These are phyloP conservation scores for Liriodendron chinense DNA, from an alignment of 164 flowering plant genomes.

Conservation along the genomic window DNA sequence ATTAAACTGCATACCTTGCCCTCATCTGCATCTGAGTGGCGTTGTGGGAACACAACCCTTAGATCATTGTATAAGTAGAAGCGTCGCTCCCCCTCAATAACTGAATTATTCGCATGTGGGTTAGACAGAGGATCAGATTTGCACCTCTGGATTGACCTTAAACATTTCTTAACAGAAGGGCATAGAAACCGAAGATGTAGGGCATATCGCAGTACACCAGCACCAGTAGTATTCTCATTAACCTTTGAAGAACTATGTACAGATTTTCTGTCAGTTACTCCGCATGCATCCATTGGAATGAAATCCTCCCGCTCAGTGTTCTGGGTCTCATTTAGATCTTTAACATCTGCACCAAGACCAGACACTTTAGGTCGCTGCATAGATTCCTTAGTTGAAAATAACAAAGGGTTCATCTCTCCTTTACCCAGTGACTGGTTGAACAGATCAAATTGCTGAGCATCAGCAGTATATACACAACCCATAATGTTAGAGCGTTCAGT, in stretches of 20 bases:
- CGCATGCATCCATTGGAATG: constrained; percentile 20
- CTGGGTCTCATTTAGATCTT: constrained; percentile 8
- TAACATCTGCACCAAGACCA: constrained; percentile 3
- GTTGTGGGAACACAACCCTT: constrained; percentile 92
- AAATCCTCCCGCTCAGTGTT: constrained; percentile 19
- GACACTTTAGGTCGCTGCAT: constrained; percentile 6
- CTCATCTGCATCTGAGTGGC: constrained; percentile 91
- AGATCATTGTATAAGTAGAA: constrained; percentile 85
- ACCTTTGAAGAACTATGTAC: constrained; percentile 40
- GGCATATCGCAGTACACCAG: constrained; percentile 88
- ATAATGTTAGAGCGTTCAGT: constrained; percentile 21
- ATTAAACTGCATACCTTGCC: constrained; percentile 69
- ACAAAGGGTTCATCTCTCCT: constrained; percentile 3
- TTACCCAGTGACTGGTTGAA: constrained; percentile 17
- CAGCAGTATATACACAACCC: constrained; percentile 18
- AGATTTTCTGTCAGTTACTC: constrained; percentile 33
- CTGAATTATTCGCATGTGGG: constrained; percentile 27
- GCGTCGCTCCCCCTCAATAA: constrained; percentile 52
- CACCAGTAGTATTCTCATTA: constrained; percentile 40
- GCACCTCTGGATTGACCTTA: constrained; percentile 54
- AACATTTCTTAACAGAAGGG: constrained; percentile 50
- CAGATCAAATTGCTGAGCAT: constrained; percentile 11
- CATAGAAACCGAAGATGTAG: constrained; percentile 88
- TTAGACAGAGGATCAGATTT: constrained; percentile 58
- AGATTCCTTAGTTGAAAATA: constrained; percentile 14